Evolutionary conservation across 2,329 filamentous ascomycete species (phyloP), one percentile per base, ranked within the genome.

Genomic region (Sporothrix pallida): DNA sequence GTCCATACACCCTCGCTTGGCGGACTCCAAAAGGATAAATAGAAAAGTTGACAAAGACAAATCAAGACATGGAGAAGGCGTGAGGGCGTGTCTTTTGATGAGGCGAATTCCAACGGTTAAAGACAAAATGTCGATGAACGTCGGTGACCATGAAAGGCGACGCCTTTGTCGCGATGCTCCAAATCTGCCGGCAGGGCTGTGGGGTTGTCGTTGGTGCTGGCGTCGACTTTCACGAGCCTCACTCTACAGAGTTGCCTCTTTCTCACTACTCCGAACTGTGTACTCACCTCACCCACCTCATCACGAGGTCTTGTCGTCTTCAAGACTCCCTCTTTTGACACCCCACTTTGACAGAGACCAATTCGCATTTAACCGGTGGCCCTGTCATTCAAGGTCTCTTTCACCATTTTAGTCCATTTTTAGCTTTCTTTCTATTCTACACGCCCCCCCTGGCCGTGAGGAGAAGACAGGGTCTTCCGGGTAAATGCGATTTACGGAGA

Each of bases 391-490:
- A 54, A 15, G n/a, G 52, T 54, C 52, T 54, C 31, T 20, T 48
- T 12, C 10, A 12, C 46, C 12, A 48, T 17, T 48, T 48, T 48
- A 48, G 50, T 37, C n/a, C 10, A 10, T 20, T 54, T 54, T 54
- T 23, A 37, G 31, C 3, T 5, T 5, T 52, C 6, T 15, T 54
- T 12, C 20, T 23, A 3, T 37, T 15, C 50, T 52, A 60, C 56
- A 31, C 56, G 26, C 56, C 56, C 56, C 56, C 58, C 58, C 17
- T 44, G 17, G 60, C 12, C 37, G 60, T 65, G 60, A 46, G 37
- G 60, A 65, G 60, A 65, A 65, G 23, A 42, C n/a, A 42, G 37
- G 60, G 17, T 42, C n/a, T n/a, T 23, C 60, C 60, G 60, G 60
- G 20, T 65, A 65, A 65, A 65, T 65, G 37, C 8, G 37, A 46